phyloP scores from a whole-genome alignment of 345 rosid species.

The Euphorbia pulcherrima region DNA sequence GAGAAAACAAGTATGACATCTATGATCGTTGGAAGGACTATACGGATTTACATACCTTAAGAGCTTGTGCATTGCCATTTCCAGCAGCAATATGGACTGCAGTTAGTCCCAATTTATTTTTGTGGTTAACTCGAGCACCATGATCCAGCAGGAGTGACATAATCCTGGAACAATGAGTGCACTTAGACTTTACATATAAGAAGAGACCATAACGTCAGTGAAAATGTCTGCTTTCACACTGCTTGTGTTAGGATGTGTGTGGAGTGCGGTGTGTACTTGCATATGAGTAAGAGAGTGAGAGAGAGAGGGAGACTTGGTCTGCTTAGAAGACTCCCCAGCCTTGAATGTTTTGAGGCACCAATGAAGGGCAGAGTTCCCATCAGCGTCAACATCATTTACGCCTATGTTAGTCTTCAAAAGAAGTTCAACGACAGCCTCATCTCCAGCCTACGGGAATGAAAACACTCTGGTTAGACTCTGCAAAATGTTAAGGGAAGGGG shows the following conservation, averaged over 20 bases:
- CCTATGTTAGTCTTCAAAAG: constrained; percentile 55
- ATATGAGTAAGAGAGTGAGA: constrained; percentile 12
- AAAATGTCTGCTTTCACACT: background rate
- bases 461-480: constrained; percentile 8
- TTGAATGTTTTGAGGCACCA: constrained; percentile 57
- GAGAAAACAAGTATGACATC: background rate
- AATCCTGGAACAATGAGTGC: constrained; percentile 41
- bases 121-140: constrained; percentile 56
- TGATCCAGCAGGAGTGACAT: constrained; percentile 52
- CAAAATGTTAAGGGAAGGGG: background rate
- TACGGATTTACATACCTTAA: constrained; percentile 41
- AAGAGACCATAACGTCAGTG: background rate
- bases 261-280: background rate
- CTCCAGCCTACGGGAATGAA: constrained; percentile 52
- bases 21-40: background rate
- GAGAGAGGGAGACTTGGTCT: constrained; percentile 47
- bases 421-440: constrained; percentile 61
- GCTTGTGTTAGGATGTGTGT: background rate
- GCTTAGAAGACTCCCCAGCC: constrained; percentile 50
- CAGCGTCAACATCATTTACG: constrained; percentile 58
- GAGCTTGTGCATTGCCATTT: constrained; percentile 63
- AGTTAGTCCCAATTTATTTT: constrained; percentile 62
- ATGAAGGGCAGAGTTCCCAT: constrained; percentile 73
- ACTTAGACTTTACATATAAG: constrained; percentile 9
- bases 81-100: constrained; percentile 75